Conservation (phyloP, 768 basidiomycete species). For the Trametopsis cervina region DNA sequence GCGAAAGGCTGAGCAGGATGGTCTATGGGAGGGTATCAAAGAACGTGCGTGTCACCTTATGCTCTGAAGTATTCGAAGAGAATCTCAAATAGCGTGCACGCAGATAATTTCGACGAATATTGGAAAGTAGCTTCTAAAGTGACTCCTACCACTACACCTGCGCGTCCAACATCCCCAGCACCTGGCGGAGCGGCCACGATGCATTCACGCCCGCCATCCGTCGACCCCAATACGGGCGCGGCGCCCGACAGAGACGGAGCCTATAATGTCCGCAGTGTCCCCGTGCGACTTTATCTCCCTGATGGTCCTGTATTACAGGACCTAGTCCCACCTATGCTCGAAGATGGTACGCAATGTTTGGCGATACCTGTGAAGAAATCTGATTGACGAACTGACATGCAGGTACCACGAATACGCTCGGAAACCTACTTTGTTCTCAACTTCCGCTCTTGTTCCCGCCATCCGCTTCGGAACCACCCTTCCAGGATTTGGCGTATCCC, state of each 20-base stretch:
- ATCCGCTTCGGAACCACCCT: conserved; percentile 19
- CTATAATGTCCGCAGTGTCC: conserved; percentile 82
- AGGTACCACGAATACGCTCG: conserved; percentile 72
- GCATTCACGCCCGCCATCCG: conserved; percentile 58
- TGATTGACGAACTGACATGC: too few relatives aligned
- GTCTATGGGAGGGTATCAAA: conserved; percentile 94
- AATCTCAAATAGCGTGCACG: conserved; percentile 1
- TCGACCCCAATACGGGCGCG: conserved; percentile 42
- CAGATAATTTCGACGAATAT: conserved; percentile 95
- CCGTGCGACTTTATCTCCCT: conserved; percentile 83
- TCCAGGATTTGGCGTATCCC: conserved; percentile 57
- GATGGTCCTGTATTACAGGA: conserved; percentile 91
- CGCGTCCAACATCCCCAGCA: conserved; percentile 49
- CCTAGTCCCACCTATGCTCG: conserved; percentile 69
- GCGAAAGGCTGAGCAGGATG: conserved; percentile 89
- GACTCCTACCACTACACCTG: conserved; percentile 69
- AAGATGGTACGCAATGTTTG: conserved; percentile 77
- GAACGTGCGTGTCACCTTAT: conserved; percentile 67
- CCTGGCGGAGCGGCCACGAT: conserved; percentile 48
- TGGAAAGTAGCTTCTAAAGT: conserved; percentile 93
- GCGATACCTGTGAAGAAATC: too few relatives aligned
- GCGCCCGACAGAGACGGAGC: conserved; percentile 70
- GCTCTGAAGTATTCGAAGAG: neutral
- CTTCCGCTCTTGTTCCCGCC: conserved; percentile 76
- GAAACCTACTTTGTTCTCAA: conserved; percentile 59